phyloP scores from a whole-genome alignment of 441 rosid genomes.

The Eruca vesicaria region DNA sequence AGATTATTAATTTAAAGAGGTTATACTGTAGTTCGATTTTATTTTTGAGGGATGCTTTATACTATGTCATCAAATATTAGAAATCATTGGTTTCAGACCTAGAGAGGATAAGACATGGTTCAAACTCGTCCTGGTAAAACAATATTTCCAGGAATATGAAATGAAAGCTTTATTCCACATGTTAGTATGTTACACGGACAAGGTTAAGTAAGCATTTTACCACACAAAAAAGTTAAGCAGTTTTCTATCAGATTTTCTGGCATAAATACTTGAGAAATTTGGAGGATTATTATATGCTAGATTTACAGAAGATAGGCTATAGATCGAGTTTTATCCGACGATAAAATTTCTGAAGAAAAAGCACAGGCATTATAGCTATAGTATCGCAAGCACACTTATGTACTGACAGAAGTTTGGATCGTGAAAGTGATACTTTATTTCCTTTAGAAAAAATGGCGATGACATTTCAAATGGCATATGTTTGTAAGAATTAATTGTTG shows the following conservation, averaged over 20 bases:
- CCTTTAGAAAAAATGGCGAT: not conserved
- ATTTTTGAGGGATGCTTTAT: too few relatives aligned
- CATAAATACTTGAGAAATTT: not conserved
- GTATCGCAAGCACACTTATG: not conserved
- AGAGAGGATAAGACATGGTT: too few relatives aligned
- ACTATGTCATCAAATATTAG: too few relatives aligned
- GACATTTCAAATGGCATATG: not conserved
- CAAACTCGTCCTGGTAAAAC: too few relatives aligned
- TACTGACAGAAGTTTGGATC: not conserved
- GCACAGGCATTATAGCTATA: not conserved
- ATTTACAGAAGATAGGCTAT: too few relatives aligned
- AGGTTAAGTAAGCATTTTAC: not conserved
- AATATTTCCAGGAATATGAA: too few relatives aligned
- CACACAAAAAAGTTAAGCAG: too few relatives aligned
- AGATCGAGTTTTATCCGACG: not conserved
- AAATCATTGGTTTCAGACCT: too few relatives aligned
- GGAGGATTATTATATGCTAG: too few relatives aligned
- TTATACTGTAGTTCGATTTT: too few relatives aligned
- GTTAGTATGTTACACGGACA: not conserved
- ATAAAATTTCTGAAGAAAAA: not conserved
- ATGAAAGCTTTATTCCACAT: not conserved
- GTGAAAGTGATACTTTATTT: not conserved
- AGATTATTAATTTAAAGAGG: too few relatives aligned
- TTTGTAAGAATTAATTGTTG: not conserved
- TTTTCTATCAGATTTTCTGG: not conserved